phyloP scores from a whole-genome alignment of 805 yeast genomes.

The Kockiozyma suomiensis region DNA sequence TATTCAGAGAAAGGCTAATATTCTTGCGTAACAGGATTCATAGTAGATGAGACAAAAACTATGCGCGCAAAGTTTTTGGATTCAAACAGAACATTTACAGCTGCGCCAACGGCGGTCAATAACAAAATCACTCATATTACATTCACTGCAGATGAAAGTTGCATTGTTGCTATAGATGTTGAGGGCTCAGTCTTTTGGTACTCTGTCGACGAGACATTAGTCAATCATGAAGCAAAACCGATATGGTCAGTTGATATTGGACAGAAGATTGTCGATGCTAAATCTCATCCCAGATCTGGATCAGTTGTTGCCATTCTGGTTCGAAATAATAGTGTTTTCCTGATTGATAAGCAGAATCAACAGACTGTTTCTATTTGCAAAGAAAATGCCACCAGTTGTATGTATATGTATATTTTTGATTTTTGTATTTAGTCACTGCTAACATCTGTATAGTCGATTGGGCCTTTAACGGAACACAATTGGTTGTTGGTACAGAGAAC shows the following conservation, averaged over 20 bases:
- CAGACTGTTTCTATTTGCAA: not conserved
- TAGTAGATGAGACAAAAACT: slow-evolving; percentile 30
- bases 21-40: slow-evolving; percentile 26
- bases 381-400: slow-evolving; percentile 2
- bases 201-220: not conserved
- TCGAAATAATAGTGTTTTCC: not conserved
- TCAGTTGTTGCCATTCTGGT: slow-evolving; percentile 1
- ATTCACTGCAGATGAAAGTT: slow-evolving; percentile 37
- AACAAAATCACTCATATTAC: slow-evolving; percentile 25
- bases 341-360: not conserved
- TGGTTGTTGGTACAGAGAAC: slow-evolving; percentile 32
- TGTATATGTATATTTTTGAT: not conserved
- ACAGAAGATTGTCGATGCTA: slow-evolving; percentile 12
- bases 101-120: slow-evolving; percentile 9
- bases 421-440: not conserved
- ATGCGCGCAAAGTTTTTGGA: slow-evolving; percentile 31
- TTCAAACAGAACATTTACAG: slow-evolving; percentile 8
- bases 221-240: not conserved
- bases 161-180: slow-evolving; percentile 24
- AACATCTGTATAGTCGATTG: slow-evolving; percentile 31
- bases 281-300: not conserved
- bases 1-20: not conserved
- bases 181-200: slow-evolving; percentile 26
- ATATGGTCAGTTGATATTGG: not conserved
- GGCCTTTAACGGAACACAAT: slow-evolving; percentile 38